Evolutionary conservation across 306 rosid genomes (phyloP), one percentile per base, ranked within the genome.

Genomic region (Morella rubra): DNA sequence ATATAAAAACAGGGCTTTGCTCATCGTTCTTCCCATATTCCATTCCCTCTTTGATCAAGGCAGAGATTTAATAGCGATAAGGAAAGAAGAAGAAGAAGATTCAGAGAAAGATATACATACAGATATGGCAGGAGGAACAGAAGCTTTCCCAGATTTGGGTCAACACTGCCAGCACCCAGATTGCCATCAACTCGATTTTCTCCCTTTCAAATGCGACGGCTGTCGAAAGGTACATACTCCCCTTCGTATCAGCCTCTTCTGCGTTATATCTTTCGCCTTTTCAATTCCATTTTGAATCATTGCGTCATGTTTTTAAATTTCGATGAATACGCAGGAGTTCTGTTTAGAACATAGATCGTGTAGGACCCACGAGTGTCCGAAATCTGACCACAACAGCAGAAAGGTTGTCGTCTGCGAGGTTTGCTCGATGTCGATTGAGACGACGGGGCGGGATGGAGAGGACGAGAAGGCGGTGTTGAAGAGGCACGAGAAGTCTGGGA

Each of bases 81-180:
- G 12, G 24, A n/a, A 66, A 44, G 44, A 61, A 37, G 27, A 24
- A 6, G 61, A 10, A 22, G 20, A 10, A 58, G 12, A 20, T 58
- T 60, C 76, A 4, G 20, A 50, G 60, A 40, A 49, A 61, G 78
- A 49, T 44, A 60, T 44, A 56, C 61, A 32, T 61, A 27, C 19
- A 65, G 24, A 65, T n/a, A 93, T 91, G 94, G 88, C 78, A 20
- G 97, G 97, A 51, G 98, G 97, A 81, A 90, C 97, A 6, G 92
- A 89, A 86, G 98, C 97, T 81, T 95, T 95, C 10, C 97, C 96
- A 8, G 96, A 95, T 82, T 87, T 95, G 77, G 97, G 97, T 15
- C 79, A 76, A 69, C 97, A 95, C 79, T 95, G 98, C 79, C 91
- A 95, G 32, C 87, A 73, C 41, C 51, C 58, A 4, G 77, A 90